Evolutionary conservation across 75 land plant species (phyloP).

Genomic region (Cunninghamia lanceolata): DNA sequence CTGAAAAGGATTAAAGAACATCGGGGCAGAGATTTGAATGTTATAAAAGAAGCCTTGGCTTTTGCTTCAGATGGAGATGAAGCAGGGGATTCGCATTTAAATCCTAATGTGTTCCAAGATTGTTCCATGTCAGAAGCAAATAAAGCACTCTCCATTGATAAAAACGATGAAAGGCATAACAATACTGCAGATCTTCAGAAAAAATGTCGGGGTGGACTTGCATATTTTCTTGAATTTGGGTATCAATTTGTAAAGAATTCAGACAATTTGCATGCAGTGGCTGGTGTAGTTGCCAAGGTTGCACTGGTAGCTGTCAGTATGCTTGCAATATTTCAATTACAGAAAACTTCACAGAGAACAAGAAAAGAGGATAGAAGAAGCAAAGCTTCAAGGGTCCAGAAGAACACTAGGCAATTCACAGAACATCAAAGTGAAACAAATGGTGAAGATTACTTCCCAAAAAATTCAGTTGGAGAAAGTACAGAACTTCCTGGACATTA

Average conservation of each 20-base stretch:
- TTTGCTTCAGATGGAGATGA: conserved; percentile 48
- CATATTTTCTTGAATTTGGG: conserved; percentile 26
- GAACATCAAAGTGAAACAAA: not conserved
- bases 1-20: conserved; percentile 60
- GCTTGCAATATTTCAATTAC: conserved; percentile 51
- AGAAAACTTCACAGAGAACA: conserved; percentile 12
- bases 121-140: conserved; percentile 29
- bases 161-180: conserved; percentile 16
- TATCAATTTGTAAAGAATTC: conserved; percentile 28
- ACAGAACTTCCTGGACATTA: not conserved
- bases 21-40: conserved; percentile 69
- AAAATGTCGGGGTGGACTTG: conserved; percentile 20
- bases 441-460: not conserved
- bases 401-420: not conserved
- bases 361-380: not conserved
- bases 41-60: conserved; percentile 74
- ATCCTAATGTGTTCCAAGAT: conserved; percentile 20
- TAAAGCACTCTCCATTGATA: conserved; percentile 19
- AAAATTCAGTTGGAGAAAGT: not conserved
- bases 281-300: conserved; percentile 51
- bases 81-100: conserved; percentile 5
- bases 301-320: conserved; percentile 63
- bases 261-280: conserved; percentile 25
- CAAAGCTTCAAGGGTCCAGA: not conserved
- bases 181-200: conserved; percentile 12